Evolutionary conservation across 2,329 filamentous ascomycete genomes (phyloP), one percentile per base, ranked within the genome.

Genomic region (Penicillium sp.): DNA sequence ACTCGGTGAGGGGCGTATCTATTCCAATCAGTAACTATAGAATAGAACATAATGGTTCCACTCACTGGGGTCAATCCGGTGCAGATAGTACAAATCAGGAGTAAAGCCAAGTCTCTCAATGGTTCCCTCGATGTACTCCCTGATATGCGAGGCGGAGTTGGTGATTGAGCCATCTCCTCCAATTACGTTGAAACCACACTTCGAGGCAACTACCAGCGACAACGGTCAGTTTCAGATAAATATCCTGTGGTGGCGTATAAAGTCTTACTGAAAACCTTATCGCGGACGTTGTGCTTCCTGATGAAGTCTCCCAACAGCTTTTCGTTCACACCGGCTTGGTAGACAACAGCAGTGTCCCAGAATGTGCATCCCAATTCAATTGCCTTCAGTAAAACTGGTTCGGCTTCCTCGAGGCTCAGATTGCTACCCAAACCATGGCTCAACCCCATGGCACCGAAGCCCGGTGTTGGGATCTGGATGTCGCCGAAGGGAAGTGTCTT

Each of bases 381-480:
- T 0, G 79, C 79, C 58, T 81, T 82, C 24, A 80, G 57, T 0
- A 82, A 68, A 0, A 81, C 78, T 13, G 78, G 78, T 57, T 81
- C 79, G 5, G 79, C 78, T 60, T 81, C 60, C 51, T 81, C 77
- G 1, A 73, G 61, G 31, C 59, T 75, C 4, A 81, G 60, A 55
- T 78, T 76, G 37, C 47, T 72, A 5, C 79, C 78, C 20, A 80
- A 44, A 4, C 72, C 76, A 54, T 74, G 76, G 58, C 71, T 79
- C 13, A 81, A 62, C 8, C 80, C 79, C 79, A 81, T 82, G 11
- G 78, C 78, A 20, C 80, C 79, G 54, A 81, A 81, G 50, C 78
- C 79, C 1, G 78, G 78, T 5, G 62, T 60, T 4, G 75, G 71
- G 16, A 80, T 75, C 37, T 76, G 57, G 32, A 74, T 66, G 50